Evolutionary conservation across 257 asterid species (phyloP).

Genomic region (Phtheirospermum japonicum): DNA sequence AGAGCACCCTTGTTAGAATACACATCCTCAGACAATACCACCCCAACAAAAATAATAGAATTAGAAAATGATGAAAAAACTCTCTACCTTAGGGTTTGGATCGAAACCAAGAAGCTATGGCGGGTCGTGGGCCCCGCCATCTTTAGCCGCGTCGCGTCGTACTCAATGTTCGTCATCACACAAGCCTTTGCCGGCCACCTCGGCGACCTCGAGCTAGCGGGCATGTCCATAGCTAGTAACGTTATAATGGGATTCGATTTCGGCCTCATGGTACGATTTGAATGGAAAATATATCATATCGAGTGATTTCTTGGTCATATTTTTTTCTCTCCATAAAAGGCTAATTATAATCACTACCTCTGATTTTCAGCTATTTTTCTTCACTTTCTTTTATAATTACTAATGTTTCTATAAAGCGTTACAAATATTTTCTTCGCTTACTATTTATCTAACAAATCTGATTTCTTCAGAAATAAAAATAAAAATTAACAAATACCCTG

Average conservation of each 20-base stretch:
- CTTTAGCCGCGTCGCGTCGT: conserved; percentile 63
- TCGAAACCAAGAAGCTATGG: conserved; percentile 82
- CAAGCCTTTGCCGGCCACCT: conserved; percentile 92
- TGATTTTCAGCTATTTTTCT: too few species aligned
- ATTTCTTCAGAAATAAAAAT: too few species aligned
- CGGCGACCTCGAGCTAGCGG: conserved; percentile 85
- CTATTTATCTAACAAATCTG: too few species aligned
- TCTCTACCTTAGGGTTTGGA: conserved; percentile 39
- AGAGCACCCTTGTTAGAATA: conserved; percentile 42
- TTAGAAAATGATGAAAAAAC: conserved; percentile 21
- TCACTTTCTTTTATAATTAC: too few species aligned
- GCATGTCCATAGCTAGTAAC: conserved; percentile 61
- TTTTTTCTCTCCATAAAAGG: too few species aligned
- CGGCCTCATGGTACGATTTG: conserved; percentile 85
- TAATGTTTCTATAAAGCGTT: too few species aligned
- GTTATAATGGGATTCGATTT: conserved; percentile 75
- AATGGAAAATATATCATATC: too few species aligned
- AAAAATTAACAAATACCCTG: too few species aligned
- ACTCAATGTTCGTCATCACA: conserved; percentile 68
- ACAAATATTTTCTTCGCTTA: too few species aligned
- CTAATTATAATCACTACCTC: too few species aligned
- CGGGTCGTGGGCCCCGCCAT: conserved; percentile 77
- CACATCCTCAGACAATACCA: conserved; percentile 1
- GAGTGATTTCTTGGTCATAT: too few species aligned
- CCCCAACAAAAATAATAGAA: not conserved